A percentile compares a stretch with the other conserved stretches of the same genome.
phyloP scores from a whole-genome alignment of 1,284 basidiomycete genomes.

The Xerocomus alliaceus region DNA sequence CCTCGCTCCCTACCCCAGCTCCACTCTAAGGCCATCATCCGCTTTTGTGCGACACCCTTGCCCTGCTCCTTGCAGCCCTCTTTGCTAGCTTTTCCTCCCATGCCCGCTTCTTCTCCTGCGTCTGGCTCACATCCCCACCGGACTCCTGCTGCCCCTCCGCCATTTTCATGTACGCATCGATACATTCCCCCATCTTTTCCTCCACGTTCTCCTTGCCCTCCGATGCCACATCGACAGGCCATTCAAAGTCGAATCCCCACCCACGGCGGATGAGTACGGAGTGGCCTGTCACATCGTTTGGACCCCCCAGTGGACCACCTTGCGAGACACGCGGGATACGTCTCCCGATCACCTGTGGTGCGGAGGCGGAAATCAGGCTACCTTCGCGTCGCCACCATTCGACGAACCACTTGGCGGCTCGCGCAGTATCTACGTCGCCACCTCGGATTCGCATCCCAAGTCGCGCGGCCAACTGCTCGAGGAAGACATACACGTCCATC shows the following conservation, averaged over 20 bases:
- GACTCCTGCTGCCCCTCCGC: constrained; percentile 56
- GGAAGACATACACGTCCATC: constrained; percentile 66
- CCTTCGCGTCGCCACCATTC: constrained; percentile 86
- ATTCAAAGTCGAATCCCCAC: constrained; percentile 86
- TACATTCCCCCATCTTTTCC: constrained; percentile 71
- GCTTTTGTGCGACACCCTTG: constrained; percentile 35
- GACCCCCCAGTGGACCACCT: not conserved
- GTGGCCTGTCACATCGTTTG: not conserved
- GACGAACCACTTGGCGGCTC: constrained; percentile 83
- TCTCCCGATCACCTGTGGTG: constrained; percentile 41
- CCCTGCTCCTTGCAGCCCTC: constrained; percentile 42
- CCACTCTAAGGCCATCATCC: constrained; percentile 13
- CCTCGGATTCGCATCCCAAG: constrained; percentile 85
- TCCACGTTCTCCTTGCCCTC: constrained; percentile 48
- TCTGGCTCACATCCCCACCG: constrained; percentile 66
- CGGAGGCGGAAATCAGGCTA: constrained; percentile 55
- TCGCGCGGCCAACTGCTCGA: constrained; percentile 71
- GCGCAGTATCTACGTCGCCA: constrained; percentile 69
- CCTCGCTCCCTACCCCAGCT: too few species aligned
- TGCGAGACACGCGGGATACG: not conserved
- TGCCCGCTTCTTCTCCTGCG: constrained; percentile 71
- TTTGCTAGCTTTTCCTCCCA: constrained; percentile 58
- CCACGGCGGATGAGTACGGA: constrained; percentile 48
- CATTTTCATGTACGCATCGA: constrained; percentile 57
- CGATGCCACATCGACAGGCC: constrained; percentile 46